Evolutionary conservation across 2,329 filamentous ascomycete genomes (phyloP), one percentile per base, ranked within the genome.

Genomic region (Alternaria incomplexa): DNA sequence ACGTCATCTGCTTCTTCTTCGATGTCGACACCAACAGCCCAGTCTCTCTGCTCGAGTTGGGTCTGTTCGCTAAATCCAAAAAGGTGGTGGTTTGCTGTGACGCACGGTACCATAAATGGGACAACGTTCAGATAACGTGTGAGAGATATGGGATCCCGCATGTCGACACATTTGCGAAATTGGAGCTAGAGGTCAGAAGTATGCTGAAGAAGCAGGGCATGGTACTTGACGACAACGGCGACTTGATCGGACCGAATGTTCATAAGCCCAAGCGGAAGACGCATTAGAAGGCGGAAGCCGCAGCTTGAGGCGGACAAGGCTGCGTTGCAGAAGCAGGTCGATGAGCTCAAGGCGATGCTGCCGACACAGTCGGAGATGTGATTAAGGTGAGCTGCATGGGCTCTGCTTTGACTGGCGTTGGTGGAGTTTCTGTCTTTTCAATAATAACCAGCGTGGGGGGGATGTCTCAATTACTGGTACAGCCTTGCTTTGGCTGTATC

Each of bases 71-170:
- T 3, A 47, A 68, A 15, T 67, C 77, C 1, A 78, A 77, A 1
- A 86, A 84, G 71, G 80, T 82, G 1, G 77, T 90, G 11, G 87
- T 89, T 1, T 84, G 85, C 45, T 88, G 85, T 50, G 80, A 83
- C 2, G 73, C 81, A 23, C 82, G 81, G 0, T 91, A 87, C 68
- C 83, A 77, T 77, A 88, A 88, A 73, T 81, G 81, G n/a, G 88
- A 87, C 0, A 89, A 91, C 65, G 86, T 91, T 30, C 80, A 87
- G 69, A 78, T 88, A 13, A 83, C 89, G 10, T 90, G 88, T 63
- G 72, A 79, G 61, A 80, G 80, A 56, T 85, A 84, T 63, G 80
- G 75, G 0, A 74, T 88, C 6, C 77, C 81, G 10, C 10, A 25
- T 58, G 75, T 85, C 28, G 78, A 82, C 15, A 81, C 70, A 3